A percentile compares a stretch with the other conserved stretches of the same genome.
Evolutionary conservation across 2,329 filamentous ascomycete species (phyloP).

Genomic region (Pyrenophora teres): DNA sequence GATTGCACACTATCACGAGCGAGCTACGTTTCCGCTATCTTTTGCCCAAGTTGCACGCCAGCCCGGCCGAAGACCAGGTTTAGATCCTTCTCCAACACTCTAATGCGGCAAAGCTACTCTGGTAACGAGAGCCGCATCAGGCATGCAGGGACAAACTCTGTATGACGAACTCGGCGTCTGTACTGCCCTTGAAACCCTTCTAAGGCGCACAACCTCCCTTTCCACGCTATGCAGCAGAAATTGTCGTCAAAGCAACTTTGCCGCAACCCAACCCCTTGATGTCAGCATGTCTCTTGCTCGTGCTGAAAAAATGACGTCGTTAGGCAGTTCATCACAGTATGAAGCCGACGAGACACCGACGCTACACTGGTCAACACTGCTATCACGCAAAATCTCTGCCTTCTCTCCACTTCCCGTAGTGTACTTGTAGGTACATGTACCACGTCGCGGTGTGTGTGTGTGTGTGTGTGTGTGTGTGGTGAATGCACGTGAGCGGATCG

Average conservation of each 20-base stretch:
- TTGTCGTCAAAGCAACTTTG: conserved; percentile 6
- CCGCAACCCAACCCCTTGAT: conserved; percentile 1
- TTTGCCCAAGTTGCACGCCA: too few species aligned
- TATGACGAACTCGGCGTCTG: too few species aligned
- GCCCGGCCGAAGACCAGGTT: too few species aligned
- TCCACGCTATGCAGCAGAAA: background rate
- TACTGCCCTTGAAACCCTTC: background rate
- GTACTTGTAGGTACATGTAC: background rate
- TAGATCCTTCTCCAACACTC: too few species aligned
- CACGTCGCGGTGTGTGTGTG: background rate
- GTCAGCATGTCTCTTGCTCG: background rate
- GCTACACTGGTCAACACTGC: conserved; percentile 1
- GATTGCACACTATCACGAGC: too few species aligned
- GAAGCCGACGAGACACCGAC: background rate
- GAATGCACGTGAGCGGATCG: conserved; percentile 6
- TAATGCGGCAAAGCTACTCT: too few species aligned
- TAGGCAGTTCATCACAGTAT: background rate
- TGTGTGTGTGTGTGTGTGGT: background rate
- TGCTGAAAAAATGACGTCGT: conserved; percentile 5
- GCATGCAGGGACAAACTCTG: conserved; percentile 4
- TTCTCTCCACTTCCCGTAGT: conserved; percentile 3
- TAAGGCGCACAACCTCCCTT: background rate
- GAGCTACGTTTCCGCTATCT: too few species aligned
- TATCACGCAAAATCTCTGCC: conserved; percentile 8
- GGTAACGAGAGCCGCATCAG: background rate